phyloP scores from a whole-genome alignment of 164 flowering plant genomes.

The Stephania cephalantha region DNA sequence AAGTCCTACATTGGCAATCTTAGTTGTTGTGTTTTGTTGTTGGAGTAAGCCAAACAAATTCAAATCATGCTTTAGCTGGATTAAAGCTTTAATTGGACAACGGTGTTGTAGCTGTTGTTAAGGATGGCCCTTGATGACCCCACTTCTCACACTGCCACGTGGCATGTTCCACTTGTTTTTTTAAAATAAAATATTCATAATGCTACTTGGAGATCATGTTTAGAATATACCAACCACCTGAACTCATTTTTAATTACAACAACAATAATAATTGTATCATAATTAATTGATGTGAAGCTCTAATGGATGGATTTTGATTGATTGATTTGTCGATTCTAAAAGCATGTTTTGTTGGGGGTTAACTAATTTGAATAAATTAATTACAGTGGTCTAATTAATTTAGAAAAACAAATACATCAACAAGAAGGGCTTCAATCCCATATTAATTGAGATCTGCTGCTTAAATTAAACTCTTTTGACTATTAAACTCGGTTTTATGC shows the following conservation, averaged over 20 bases:
- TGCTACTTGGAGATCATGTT: neutral
- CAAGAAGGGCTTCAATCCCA: no score
- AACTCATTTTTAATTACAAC: neutral
- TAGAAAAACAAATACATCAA: no score
- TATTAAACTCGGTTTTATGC: no score
- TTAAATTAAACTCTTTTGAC: no score
- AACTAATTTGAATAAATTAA: no score
- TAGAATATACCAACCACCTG: neutral
- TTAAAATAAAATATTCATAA: neutral
- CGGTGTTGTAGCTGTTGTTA: neutral
- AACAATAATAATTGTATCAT: no score
- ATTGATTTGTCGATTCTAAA: no score
- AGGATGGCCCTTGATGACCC: neutral
- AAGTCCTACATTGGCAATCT: slow-evolving; percentile 10
- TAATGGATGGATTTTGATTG: no score
- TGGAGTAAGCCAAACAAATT: slow-evolving; percentile 7
- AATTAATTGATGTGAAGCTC: no score
- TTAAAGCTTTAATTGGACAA: slow-evolving; percentile 7
- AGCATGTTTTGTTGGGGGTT: no score
- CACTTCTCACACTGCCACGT: neutral
- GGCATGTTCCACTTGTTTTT: neutral
- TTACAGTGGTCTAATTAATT: no score
- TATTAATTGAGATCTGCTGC: no score
- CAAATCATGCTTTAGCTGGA: slow-evolving; percentile 7
- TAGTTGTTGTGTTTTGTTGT: neutral